Percentiles rank a stretch among this genome's conserved stretches.
phyloP scores from a whole-genome alignment of 306 rosid species.

The Castanea crenata region DNA sequence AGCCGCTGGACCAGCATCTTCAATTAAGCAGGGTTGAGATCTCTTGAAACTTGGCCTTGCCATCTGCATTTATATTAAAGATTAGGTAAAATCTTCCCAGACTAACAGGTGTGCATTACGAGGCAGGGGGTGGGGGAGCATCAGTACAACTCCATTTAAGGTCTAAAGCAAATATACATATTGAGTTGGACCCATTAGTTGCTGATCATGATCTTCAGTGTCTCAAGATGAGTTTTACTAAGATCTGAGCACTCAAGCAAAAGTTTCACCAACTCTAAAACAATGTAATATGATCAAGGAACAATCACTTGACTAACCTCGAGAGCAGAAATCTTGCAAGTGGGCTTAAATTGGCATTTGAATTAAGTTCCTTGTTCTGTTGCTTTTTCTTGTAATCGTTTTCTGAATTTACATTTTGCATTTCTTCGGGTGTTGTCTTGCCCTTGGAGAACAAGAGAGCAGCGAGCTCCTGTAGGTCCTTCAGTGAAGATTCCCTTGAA shows the following conservation, averaged over 20 bases:
- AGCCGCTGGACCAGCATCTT: conserved; percentile 22
- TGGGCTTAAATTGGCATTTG: conserved; percentile 80
- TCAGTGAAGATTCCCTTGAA: conserved; percentile 74
- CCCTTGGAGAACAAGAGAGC: conserved; percentile 48
- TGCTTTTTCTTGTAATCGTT: conserved; percentile 55
- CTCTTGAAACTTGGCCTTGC: conserved; percentile 88
- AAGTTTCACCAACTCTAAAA: neutral
- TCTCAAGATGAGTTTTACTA: neutral
- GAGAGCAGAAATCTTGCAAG: conserved; percentile 97
- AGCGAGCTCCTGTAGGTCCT: conserved; percentile 76
- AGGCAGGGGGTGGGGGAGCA: neutral
- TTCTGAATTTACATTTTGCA: conserved; percentile 38
- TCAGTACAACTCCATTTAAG: neutral
- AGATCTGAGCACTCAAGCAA: neutral
- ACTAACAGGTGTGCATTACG: neutral
- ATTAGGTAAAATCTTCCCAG: neutral
- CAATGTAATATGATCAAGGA: neutral
- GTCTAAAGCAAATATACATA: neutral
- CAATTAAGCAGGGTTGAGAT: conserved; percentile 64
- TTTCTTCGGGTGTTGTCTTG: conserved; percentile 51
- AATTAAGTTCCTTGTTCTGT: conserved; percentile 61
- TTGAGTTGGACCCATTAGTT: neutral
- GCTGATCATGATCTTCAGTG: neutral
- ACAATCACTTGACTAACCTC: conserved; percentile 54
- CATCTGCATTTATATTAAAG: conserved; percentile 55